These are phyloP conservation scores for Phaseolus coccineus DNA, from an alignment of 331 rosid species.

Conservation along the genomic window DNA sequence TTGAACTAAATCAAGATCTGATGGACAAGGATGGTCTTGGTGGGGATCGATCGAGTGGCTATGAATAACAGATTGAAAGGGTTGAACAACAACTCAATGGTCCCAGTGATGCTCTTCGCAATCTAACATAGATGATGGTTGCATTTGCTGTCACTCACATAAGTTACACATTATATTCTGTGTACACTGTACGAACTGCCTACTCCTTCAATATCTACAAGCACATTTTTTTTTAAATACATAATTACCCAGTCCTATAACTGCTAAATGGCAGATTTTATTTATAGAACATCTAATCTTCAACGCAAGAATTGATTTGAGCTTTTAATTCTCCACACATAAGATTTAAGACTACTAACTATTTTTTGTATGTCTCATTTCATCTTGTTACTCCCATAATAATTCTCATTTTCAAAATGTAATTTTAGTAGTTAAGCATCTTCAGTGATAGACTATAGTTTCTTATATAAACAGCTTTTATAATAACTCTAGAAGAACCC, in stretches of 20 bases:
- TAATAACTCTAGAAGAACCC: not conserved
- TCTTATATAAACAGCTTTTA: not conserved
- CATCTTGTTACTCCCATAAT: no score
- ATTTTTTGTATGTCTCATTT: no score
- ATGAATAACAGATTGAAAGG: not conserved
- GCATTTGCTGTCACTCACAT: not conserved
- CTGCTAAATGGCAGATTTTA: not conserved
- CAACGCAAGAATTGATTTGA: not conserved
- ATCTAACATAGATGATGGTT: not conserved
- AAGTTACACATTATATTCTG: constrained; percentile 2
- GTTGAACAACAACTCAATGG: not conserved
- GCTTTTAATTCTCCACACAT: not conserved
- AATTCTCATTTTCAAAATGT: no score
- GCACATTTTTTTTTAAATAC: not conserved
- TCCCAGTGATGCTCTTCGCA: not conserved
- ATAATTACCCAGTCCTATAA: not conserved
- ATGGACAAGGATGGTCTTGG: not conserved
- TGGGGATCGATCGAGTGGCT: not conserved
- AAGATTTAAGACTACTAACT: no score
- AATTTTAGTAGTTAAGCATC: no score
- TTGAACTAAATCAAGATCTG: not conserved
- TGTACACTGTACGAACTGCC: not conserved
- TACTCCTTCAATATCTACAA: not conserved
- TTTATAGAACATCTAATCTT: not conserved
- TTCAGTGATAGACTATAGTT: no score